Conservation (phyloP, 2,329 filamentous ascomycete genomes). For the Neofusicoccum cordaticola region DNA sequence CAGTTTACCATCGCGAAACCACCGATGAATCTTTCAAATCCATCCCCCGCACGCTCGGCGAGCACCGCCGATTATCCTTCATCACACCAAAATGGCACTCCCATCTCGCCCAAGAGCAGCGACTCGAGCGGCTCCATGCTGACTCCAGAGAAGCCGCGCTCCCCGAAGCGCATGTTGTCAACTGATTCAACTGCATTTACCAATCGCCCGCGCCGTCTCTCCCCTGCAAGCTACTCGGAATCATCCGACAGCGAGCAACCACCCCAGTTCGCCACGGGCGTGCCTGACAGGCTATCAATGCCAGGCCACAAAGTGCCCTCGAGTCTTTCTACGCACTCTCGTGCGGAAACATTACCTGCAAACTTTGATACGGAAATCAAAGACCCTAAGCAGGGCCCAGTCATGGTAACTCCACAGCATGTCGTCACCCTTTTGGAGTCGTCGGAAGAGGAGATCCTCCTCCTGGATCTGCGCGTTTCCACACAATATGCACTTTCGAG, state of each 20-base stretch:
- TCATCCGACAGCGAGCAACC: constrained; percentile 29
- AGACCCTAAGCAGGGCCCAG: constrained; percentile 26
- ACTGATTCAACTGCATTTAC: constrained; percentile 41
- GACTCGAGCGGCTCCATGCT: constrained; percentile 11
- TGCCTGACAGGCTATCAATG: constrained; percentile 30
- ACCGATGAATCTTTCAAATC: constrained; percentile 4
- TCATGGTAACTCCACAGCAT: constrained; percentile 48
- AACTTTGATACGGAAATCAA: constrained; percentile 24
- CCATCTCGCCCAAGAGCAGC: neutral
- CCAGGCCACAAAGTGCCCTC: constrained; percentile 19
- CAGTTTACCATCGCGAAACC: constrained; percentile 35
- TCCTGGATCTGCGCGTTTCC: constrained; percentile 83
- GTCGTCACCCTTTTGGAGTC: constrained; percentile 49
- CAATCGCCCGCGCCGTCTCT: constrained; percentile 45
- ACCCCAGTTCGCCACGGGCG: constrained; percentile 31
- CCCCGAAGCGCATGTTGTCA: constrained; percentile 50
- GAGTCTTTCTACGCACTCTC: constrained; percentile 26
- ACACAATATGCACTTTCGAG: constrained; percentile 75
- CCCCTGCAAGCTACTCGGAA: constrained; percentile 44
- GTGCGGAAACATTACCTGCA: constrained; percentile 48
- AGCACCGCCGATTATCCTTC: neutral
- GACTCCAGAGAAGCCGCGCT: constrained; percentile 31
- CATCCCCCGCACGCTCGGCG: constrained; percentile 1
- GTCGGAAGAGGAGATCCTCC: constrained; percentile 55
- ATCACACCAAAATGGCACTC: neutral